Evolutionary conservation across 805 yeast genomes (phyloP).

Genomic region (Candida sphagnicola): DNA sequence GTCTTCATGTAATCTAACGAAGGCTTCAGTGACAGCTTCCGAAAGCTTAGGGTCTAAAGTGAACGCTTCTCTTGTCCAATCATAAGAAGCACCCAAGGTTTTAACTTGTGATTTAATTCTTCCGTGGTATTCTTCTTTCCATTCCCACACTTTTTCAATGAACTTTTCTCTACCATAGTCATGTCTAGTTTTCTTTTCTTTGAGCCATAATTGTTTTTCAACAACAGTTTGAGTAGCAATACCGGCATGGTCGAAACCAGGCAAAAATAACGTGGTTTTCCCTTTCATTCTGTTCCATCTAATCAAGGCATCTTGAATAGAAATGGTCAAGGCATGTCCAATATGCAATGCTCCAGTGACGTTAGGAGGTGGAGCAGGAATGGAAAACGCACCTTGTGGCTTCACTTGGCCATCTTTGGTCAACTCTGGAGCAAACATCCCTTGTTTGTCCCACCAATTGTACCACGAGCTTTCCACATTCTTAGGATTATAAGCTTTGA

Average conservation of each 20-base stretch:
- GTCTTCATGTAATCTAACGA: constrained; percentile 87
- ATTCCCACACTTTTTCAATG: constrained; percentile 88
- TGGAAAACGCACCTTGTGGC: constrained; percentile 81
- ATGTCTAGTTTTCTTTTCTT: constrained; percentile 85
- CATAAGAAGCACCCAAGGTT: constrained; percentile 93
- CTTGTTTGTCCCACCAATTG: constrained; percentile 91
- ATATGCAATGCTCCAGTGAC: constrained; percentile 98
- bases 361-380: constrained; percentile 99
- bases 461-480: constrained; percentile 97
- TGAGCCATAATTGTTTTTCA: constrained; percentile 91
- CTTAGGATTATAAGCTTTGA: constrained; percentile 90
- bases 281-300: constrained; percentile 98
- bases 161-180: constrained; percentile 93
- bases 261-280: constrained; percentile 84
- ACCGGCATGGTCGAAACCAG: constrained; percentile 99
- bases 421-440: constrained; percentile 84
- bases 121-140: constrained; percentile 92
- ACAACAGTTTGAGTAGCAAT: constrained; percentile 98
- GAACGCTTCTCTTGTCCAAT: constrained; percentile 93
- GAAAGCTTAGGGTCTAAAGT: constrained; percentile 78
- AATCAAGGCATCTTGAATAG: constrained; percentile 90
- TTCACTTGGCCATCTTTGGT: constrained; percentile 67
- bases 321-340: constrained; percentile 94
- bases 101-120: constrained; percentile 82
- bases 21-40: constrained; percentile 84